Percentiles rank a stretch among this genome's conserved stretches.
Conservation (phyloP, 495 filamentous ascomycete genomes). For the Neurospora discreta region DNA sequence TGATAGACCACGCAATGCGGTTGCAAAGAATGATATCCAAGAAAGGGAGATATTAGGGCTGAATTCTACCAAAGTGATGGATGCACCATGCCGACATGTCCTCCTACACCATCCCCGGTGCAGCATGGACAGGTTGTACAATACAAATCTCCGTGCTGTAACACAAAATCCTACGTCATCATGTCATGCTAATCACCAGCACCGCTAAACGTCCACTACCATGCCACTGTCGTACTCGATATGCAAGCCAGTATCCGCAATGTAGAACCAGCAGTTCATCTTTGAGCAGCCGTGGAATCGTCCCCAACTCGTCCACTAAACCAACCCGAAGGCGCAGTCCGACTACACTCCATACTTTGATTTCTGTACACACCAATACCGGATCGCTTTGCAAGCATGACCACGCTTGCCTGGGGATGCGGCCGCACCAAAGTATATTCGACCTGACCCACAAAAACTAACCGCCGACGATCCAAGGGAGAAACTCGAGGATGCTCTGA, state of each 20-base stretch:
- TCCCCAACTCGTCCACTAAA: not conserved
- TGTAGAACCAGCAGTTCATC: not conserved
- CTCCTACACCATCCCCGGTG: too few species aligned
- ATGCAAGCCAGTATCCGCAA: not conserved
- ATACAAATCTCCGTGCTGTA: not conserved
- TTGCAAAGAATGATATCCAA: rapidly evolving
- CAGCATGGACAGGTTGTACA: not conserved
- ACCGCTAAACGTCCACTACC: not conserved
- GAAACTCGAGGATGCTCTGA: not conserved
- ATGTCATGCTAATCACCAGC: not conserved
- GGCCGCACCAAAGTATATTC: slow-evolving; percentile 1
- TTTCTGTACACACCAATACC: slow-evolving; percentile 2
- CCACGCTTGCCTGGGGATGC: not conserved
- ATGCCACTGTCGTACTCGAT: not conserved
- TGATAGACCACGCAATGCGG: not conserved
- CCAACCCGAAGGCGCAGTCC: not conserved
- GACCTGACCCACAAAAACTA: not conserved
- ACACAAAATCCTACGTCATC: not conserved
- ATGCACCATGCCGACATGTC: not conserved
- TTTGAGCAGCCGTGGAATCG: not conserved
- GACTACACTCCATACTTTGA: not conserved
- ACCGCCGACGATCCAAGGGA: not conserved
- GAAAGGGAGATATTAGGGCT: not conserved
- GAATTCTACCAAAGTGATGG: not conserved
- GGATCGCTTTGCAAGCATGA: not conserved